Conservation (phyloP, 805 yeast species). For the Nakazawaea ishiwadae region DNA sequence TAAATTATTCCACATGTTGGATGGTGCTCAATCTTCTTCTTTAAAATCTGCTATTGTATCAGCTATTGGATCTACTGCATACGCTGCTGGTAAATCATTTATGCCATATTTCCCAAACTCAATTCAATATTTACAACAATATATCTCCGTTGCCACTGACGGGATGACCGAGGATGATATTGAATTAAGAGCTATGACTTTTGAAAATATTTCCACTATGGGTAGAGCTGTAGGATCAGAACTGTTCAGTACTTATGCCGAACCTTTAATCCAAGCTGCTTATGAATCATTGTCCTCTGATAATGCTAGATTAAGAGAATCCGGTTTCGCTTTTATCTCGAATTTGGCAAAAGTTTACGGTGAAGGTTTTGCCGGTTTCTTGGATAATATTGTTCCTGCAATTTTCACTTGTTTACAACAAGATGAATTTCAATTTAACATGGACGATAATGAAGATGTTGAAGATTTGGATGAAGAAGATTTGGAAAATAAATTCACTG, state of each 20-base stretch:
- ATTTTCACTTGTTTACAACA: constrained; percentile 80
- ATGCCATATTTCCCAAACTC: constrained; percentile 82
- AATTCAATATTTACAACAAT: constrained; percentile 76
- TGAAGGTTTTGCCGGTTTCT: constrained; percentile 80
- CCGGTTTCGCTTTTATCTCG: constrained; percentile 90
- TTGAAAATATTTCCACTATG: constrained; percentile 91
- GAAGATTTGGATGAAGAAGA: constrained; percentile 60
- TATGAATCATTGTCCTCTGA: constrained; percentile 72
- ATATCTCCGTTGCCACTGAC: constrained; percentile 63
- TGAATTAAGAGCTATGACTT: constrained; percentile 86
- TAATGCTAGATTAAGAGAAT: constrained; percentile 84
- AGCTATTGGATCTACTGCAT: constrained; percentile 96
- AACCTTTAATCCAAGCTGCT: constrained; percentile 85
- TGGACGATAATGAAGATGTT: constrained; percentile 46
- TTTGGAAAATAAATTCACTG: constrained; percentile 67
- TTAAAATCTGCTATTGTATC: constrained; percentile 80
- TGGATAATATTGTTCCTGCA: constrained; percentile 78
- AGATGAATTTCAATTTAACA: constrained; percentile 72
- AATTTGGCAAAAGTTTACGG: constrained; percentile 95
- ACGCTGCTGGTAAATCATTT: constrained; percentile 86
- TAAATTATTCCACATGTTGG: constrained; percentile 80
- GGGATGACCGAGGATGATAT: constrained; percentile 86
- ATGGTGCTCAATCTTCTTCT: constrained; percentile 67
- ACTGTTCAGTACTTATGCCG: constrained; percentile 79
- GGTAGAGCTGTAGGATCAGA: constrained; percentile 96